phyloP scores from a whole-genome alignment of 768 basidiomycete species.

The Boletus rubescentipes region DNA sequence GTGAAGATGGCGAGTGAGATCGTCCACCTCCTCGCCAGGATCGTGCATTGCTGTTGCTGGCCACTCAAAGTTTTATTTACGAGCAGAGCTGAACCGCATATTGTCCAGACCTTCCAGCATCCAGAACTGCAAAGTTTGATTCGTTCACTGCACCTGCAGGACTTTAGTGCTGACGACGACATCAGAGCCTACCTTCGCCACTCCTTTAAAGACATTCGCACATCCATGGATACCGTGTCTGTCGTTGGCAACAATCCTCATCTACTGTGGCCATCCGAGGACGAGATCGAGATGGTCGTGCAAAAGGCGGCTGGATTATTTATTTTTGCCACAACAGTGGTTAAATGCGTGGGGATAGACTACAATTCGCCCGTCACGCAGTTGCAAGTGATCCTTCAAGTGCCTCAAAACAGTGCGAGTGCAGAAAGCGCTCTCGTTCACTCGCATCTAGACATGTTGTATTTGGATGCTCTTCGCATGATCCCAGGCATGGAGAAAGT shows the following conservation, averaged over 20 bases:
- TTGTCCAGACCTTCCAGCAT: constrained; percentile 21
- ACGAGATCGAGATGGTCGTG: constrained; percentile 21
- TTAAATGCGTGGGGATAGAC: constrained; percentile 21
- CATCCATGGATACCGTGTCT: background rate
- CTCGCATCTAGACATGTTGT: constrained; percentile 15
- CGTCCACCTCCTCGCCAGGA: constrained; percentile 20
- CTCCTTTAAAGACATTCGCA: constrained; percentile 19
- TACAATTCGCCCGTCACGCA: constrained; percentile 10
- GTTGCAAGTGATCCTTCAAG: constrained; percentile 12
- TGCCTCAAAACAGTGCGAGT: background rate
- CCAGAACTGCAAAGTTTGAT: constrained; percentile 12
- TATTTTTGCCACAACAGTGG: constrained; percentile 29
- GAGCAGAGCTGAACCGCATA: constrained; percentile 18
- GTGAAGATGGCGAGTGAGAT: constrained; percentile 23
- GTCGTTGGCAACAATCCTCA: background rate
- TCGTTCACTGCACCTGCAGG: constrained; percentile 11
- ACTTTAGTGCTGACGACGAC: constrained; percentile 25
- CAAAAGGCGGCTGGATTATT: constrained; percentile 26
- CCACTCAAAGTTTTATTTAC: constrained; percentile 29
- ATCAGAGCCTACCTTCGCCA: constrained; percentile 21
- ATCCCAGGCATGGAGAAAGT: constrained; percentile 11
- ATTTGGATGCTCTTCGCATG: constrained; percentile 13
- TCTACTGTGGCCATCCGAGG: constrained; percentile 22
- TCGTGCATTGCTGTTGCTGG: constrained; percentile 14
- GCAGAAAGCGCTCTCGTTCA: constrained; percentile 6